Base-by-base conservation (phyloP, 345 rosid species). In the Anacardium occidentale region DNA sequence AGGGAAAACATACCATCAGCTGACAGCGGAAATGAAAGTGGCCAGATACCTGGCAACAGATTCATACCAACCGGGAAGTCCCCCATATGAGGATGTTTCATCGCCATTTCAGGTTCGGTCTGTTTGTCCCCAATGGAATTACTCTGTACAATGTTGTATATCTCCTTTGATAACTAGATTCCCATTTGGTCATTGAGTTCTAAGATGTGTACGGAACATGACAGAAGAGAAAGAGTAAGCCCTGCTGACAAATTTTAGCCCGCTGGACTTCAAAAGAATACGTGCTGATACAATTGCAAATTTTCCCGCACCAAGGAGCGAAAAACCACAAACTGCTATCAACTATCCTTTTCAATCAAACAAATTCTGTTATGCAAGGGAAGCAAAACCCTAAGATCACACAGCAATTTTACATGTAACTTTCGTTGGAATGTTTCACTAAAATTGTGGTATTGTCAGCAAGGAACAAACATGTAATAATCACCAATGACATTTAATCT, bases 121-220 rank as follows among this genome's bases (percentile, higher is more conserved):
- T 45, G 40, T 53, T 63, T n/a, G 47, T 62, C 74, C 66, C 68
- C 59, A 47, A 24, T 68, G 66, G 70, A 37, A 79, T 73, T 74
- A 74, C 64, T 77, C 86, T 87, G 84, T 87, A 84, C 87, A 83
- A 75, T 59, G 57, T 57, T 20, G 59, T 22, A 48, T 73, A 70
- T 64, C 74, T 70, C 71, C 75, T 66, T 29, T 59, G 12, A 60
- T 66, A 66, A 72, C 71, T 59, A 51, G 57, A 67, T 32, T 71
- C 81, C 78, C 77, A 24, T 34, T 32, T 32, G 42, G 66, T 67
- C 52, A 50, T 69, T 66, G 74, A 66, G 70, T 73, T 61, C 69
- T n/a, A 20, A 37, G 42, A 53, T 64, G 12, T 52, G 37, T 68
- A 73, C 21, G 74, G 55, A 66, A 59, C 69, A 59, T 32, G 34